These are phyloP conservation scores for Dipodascus albidus DNA, from an alignment of 805 yeast species.

Conservation along the genomic window DNA sequence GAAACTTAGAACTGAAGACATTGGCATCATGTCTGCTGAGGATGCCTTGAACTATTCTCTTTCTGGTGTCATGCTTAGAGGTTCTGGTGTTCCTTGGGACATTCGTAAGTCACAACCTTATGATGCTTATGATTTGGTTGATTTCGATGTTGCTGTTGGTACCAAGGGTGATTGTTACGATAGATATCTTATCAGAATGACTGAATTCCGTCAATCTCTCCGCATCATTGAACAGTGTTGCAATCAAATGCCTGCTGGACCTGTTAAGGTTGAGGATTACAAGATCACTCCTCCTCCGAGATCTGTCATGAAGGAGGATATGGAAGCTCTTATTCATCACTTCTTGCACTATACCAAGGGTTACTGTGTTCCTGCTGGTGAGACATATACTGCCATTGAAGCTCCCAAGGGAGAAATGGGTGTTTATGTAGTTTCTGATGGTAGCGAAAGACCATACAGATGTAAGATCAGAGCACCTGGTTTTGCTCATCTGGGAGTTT, in stretches of 20 bases:
- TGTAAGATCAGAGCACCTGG: conserved; percentile 95
- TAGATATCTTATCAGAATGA: conserved; percentile 80
- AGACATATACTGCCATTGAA: conserved; percentile 82
- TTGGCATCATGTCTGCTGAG: conserved; percentile 74
- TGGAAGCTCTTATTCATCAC: conserved; percentile 88
- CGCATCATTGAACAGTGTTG: conserved; percentile 84
- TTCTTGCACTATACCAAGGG: conserved; percentile 83
- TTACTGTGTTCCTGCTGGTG: conserved; percentile 80
- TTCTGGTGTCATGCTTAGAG: conserved; percentile 84
- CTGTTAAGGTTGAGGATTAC: conserved; percentile 82
- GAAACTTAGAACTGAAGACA: conserved; percentile 75
- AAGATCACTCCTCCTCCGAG: conserved; percentile 79
- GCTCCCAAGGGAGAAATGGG: conserved; percentile 97
- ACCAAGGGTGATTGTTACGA: conserved; percentile 85
- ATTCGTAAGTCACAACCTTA: conserved; percentile 79
- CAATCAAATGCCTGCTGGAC: conserved; percentile 87
- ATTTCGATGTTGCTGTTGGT: conserved; percentile 82
- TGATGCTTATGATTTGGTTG: conserved; percentile 79
- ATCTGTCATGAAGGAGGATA: conserved; percentile 74
- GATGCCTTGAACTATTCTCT: conserved; percentile 75
- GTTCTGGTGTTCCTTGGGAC: conserved; percentile 82
- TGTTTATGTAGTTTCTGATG: conserved; percentile 79
- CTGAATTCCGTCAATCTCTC: conserved; percentile 83
- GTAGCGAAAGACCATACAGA: conserved; percentile 81
- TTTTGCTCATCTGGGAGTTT: conserved; percentile 80